Evolutionary conservation across 768 basidiomycete genomes (phyloP).

Genomic region (Boletus rubroflammeus): DNA sequence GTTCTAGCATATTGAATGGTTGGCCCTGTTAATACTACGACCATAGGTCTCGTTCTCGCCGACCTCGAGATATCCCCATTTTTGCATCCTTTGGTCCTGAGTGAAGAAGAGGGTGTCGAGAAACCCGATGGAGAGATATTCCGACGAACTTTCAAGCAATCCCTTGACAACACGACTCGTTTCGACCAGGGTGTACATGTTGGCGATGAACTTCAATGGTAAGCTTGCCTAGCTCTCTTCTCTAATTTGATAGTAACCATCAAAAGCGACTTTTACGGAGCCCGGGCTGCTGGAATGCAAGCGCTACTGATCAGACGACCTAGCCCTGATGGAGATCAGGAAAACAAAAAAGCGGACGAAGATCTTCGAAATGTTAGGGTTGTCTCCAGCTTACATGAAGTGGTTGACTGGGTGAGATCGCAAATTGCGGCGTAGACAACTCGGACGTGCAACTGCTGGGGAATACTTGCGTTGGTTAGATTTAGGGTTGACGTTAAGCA

Average conservation of each 20-base stretch:
- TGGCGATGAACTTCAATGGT: conserved; percentile 73
- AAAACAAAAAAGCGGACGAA: conserved; percentile 39
- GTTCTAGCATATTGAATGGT: conserved; percentile 18
- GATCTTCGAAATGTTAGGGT: conserved; percentile 40
- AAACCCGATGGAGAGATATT: conserved; percentile 68
- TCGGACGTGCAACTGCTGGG: background rate
- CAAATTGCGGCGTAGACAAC: conserved; percentile 4
- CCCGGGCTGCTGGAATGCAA: conserved; percentile 49
- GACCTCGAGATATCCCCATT: conserved; percentile 54
- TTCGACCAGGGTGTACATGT: conserved; percentile 57
- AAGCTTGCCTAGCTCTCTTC: conserved; percentile 15
- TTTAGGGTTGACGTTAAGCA: background rate
- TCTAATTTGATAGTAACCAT: conserved; percentile 1
- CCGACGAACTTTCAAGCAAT: conserved; percentile 34
- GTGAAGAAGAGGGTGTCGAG: conserved; percentile 65
- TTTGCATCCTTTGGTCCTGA: conserved; percentile 58
- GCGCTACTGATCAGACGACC: conserved; percentile 55
- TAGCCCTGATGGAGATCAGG: conserved; percentile 46
- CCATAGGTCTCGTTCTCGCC: conserved; percentile 46
- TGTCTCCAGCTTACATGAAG: conserved; percentile 35
- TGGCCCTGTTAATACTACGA: background rate
- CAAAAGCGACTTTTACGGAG: conserved; percentile 64
- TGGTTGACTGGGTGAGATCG: conserved; percentile 36
- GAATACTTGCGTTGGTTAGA: background rate
- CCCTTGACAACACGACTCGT: background rate